phyloP scores from a whole-genome alignment of 345 rosid genomes.

The Tarenaya hassleriana region DNA sequence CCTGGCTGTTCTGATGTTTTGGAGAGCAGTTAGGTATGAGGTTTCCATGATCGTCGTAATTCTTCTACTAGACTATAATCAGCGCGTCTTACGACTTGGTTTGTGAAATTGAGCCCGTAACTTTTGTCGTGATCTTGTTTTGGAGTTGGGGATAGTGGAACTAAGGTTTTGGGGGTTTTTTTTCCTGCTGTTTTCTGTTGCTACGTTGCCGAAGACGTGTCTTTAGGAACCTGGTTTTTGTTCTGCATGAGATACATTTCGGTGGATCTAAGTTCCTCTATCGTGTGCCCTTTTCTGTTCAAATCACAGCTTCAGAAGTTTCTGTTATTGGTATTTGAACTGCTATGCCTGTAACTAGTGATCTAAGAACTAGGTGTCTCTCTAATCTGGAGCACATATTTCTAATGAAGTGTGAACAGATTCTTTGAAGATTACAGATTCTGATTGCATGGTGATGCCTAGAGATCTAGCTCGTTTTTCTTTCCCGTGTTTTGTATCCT shows the following conservation, averaged over 20 bases:
- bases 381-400: background rate
- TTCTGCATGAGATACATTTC: background rate
- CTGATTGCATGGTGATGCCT: background rate
- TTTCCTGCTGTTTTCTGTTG: background rate
- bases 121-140: slow-evolving; percentile 3
- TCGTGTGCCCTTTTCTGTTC: background rate
- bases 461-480: background rate
- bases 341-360: background rate
- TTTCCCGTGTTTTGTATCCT: background rate
- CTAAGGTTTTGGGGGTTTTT: background rate
- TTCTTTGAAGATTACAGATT: background rate
- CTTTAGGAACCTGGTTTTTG: slow-evolving; percentile 3
- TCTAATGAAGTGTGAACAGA: background rate
- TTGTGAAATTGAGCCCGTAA: background rate
- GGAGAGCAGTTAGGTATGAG: too few species aligned
- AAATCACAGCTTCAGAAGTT: background rate
- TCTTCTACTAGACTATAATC: too few species aligned
- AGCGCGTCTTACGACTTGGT: too few species aligned
- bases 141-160: background rate
- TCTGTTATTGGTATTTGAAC: background rate
- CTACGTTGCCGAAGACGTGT: background rate
- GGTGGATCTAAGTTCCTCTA: background rate
- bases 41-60: too few species aligned
- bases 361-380: slow-evolving; percentile 1
- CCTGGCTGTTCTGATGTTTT: too few species aligned